A percentile compares a stretch with the other conserved stretches of the same genome.
phyloP scores from a whole-genome alignment of 441 rosid genomes.

The Adansonia gregorii region DNA sequence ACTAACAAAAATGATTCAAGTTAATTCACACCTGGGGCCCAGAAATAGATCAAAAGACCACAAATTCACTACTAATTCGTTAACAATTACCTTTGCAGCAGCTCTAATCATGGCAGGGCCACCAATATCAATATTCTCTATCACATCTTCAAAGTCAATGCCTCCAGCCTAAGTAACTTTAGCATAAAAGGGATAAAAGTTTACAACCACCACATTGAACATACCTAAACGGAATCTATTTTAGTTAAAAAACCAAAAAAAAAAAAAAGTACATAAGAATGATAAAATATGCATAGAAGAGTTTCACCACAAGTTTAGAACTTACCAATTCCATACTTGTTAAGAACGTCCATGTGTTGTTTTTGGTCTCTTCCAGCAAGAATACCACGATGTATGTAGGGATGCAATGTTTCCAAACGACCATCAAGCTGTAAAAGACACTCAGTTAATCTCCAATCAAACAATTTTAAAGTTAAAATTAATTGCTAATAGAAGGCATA shows the following conservation, averaged over 20 bases:
- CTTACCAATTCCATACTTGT: slow-evolving; percentile 80
- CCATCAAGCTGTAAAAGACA: slow-evolving; percentile 71
- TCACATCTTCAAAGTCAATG: slow-evolving; percentile 78
- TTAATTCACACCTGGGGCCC: neutral
- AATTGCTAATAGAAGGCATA: neutral
- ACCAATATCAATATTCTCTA: slow-evolving; percentile 92
- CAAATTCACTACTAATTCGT: neutral
- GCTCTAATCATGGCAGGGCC: slow-evolving; percentile 96
- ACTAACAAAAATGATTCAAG: neutral
- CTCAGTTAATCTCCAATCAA: slow-evolving; percentile 3
- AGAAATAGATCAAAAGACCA: slow-evolving; percentile 1
- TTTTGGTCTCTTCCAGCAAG: slow-evolving; percentile 85
- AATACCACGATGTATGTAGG: slow-evolving; percentile 86
- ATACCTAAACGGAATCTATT: slow-evolving; percentile 52
- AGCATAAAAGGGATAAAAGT: slow-evolving; percentile 84
- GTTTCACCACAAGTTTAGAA: slow-evolving; percentile 3
- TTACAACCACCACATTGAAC: slow-evolving; percentile 85
- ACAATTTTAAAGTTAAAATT: neutral
- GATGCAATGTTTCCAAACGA: slow-evolving; percentile 89
- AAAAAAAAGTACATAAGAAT: neutral
- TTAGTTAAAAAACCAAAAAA: neutral
- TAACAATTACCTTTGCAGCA: slow-evolving; percentile 77
- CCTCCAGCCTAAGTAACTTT: slow-evolving; percentile 72
- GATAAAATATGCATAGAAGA: neutral
- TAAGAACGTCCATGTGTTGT: slow-evolving; percentile 88